Conservation (phyloP, 192 early-diverging fungal species). For the Mortierella alpina region DNA sequence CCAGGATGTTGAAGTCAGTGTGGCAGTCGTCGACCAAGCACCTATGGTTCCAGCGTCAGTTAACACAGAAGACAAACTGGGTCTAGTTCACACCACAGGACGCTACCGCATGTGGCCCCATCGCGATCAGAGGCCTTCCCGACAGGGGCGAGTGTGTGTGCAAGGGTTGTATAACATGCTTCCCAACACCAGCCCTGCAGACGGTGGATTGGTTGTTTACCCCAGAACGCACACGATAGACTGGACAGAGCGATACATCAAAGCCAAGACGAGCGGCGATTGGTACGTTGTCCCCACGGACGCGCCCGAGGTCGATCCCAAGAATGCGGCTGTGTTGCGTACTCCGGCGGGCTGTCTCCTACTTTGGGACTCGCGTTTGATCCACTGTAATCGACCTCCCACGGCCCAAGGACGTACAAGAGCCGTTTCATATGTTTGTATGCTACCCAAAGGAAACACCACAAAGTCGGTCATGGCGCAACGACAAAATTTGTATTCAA, state of each 20-base stretch:
- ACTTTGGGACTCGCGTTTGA: slow-evolving; percentile 33
- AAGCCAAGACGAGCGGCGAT: slow-evolving; percentile 7
- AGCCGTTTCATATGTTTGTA: slow-evolving; percentile 28
- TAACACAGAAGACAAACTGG: slow-evolving; percentile 14
- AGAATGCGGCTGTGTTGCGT: slow-evolving; percentile 16
- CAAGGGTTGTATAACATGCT: slow-evolving; percentile 20
- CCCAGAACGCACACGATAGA: slow-evolving; percentile 27
- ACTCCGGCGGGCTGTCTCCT: slow-evolving; percentile 25
- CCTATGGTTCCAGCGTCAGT: slow-evolving; percentile 11
- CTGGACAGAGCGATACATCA: slow-evolving; percentile 12
- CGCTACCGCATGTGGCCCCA: slow-evolving; percentile 31
- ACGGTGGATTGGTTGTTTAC: slow-evolving; percentile 36
- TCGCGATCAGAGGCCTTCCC: slow-evolving; percentile 23
- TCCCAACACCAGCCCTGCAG: slow-evolving; percentile 13
- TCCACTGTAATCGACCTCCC: slow-evolving; percentile 35
- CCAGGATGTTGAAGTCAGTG: slow-evolving; percentile 6
- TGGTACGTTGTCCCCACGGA: slow-evolving; percentile 4
- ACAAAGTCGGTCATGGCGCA: neutral
- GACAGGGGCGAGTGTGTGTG: slow-evolving; percentile 17
- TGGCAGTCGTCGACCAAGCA: neutral
- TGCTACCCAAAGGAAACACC: slow-evolving; percentile 20
- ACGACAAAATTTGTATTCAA: slow-evolving; percentile 13
- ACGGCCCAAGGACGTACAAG: slow-evolving; percentile 15
- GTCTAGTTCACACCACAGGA: slow-evolving; percentile 12
- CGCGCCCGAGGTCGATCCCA: slow-evolving; percentile 10